phyloP scores from a whole-genome alignment of 1,139 yeast genomes.

The Suhomyces ambrosiae region DNA sequence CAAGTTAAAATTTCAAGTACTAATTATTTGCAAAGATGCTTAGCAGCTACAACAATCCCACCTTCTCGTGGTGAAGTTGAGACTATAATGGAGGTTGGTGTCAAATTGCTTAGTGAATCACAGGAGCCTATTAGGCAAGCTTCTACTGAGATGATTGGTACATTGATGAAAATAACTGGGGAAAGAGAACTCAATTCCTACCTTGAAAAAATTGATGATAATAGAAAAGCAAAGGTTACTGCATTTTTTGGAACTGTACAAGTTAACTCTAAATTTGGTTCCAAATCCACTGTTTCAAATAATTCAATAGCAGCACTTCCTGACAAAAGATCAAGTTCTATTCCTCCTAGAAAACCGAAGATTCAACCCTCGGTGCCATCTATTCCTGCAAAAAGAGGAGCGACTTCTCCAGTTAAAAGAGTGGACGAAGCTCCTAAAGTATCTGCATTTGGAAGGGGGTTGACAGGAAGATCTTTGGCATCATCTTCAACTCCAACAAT shows the following conservation, averaged over 20 bases:
- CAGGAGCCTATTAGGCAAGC: constrained; percentile 83
- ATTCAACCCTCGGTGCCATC: constrained; percentile 22
- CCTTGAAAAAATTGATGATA: constrained; percentile 73
- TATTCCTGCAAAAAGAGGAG: constrained; percentile 66
- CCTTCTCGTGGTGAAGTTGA: constrained; percentile 62
- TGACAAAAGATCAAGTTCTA: constrained; percentile 1
- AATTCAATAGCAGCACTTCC: constrained; percentile 18
- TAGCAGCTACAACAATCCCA: constrained; percentile 49
- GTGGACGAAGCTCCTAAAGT: constrained; percentile 31
- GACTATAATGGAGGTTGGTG: constrained; percentile 53
- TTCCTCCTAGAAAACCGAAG: constrained; percentile 14
- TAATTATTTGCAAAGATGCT: constrained; percentile 64
- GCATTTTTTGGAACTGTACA: constrained; percentile 59
- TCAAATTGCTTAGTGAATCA: constrained; percentile 73
- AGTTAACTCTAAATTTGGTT: constrained; percentile 43
- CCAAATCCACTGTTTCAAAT: constrained; percentile 14
- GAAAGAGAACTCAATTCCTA: constrained; percentile 63
- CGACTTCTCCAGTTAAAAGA: constrained; percentile 66
- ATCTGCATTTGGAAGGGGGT: constrained; percentile 36
- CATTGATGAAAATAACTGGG: constrained; percentile 79
- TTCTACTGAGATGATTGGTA: constrained; percentile 79
- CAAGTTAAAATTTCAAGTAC: constrained; percentile 75
- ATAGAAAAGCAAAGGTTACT: constrained; percentile 66
- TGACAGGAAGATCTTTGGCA: constrained; percentile 41
- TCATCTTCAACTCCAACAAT: constrained; percentile 20